A percentile compares a stretch with the other conserved stretches of the same genome.
These are phyloP conservation scores for Fusarium setosum DNA, from an alignment of 2,329 filamentous ascomycete genomes.

Conservation along the genomic window DNA sequence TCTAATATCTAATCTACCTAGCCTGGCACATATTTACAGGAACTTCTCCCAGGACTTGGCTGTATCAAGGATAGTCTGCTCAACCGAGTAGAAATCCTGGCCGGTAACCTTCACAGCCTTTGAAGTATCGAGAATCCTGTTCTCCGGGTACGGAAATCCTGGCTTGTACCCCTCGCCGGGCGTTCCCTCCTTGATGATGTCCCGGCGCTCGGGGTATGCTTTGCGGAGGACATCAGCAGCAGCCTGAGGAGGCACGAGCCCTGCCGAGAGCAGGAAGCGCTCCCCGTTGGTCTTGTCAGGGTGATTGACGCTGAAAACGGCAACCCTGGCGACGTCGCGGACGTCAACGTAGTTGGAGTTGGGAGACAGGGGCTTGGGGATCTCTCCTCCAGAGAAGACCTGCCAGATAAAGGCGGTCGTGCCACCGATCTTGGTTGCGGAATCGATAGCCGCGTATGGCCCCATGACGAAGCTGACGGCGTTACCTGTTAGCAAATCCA, in stretches of 20 bases:
- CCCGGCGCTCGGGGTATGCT: slow-evolving; percentile 31
- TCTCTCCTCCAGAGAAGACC: slow-evolving; percentile 37
- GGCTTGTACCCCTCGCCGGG: slow-evolving; percentile 34
- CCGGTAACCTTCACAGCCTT: slow-evolving; percentile 33
- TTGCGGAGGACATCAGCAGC: slow-evolving; percentile 40
- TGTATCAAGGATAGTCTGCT: slow-evolving; percentile 37
- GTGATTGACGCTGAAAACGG: slow-evolving; percentile 35
- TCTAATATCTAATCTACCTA: not conserved
- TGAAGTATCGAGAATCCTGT: slow-evolving; percentile 29
- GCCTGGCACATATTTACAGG: slow-evolving; percentile 5
- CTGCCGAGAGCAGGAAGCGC: slow-evolving; percentile 31
- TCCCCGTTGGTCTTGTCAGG: slow-evolving; percentile 33
- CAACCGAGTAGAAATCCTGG: slow-evolving; percentile 25
- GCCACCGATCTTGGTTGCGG: slow-evolving; percentile 29
- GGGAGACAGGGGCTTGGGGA: slow-evolving; percentile 23
- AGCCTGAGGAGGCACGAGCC: slow-evolving; percentile 34
- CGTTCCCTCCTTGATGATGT: slow-evolving; percentile 34
- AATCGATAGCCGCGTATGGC: slow-evolving; percentile 31
- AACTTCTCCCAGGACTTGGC: slow-evolving; percentile 37
- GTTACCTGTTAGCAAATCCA: not conserved
- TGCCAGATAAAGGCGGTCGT: slow-evolving; percentile 39
- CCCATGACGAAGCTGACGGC: slow-evolving; percentile 40
- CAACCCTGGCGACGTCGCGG: slow-evolving; percentile 37
- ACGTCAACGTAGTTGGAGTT: slow-evolving; percentile 36
- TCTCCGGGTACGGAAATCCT: slow-evolving; percentile 18